Percentiles rank a stretch among this genome's conserved stretches.
phyloP scores from a whole-genome alignment of 225 moss, liverwort and hornwort genomes.

The Physcomitrellopsis africana region DNA sequence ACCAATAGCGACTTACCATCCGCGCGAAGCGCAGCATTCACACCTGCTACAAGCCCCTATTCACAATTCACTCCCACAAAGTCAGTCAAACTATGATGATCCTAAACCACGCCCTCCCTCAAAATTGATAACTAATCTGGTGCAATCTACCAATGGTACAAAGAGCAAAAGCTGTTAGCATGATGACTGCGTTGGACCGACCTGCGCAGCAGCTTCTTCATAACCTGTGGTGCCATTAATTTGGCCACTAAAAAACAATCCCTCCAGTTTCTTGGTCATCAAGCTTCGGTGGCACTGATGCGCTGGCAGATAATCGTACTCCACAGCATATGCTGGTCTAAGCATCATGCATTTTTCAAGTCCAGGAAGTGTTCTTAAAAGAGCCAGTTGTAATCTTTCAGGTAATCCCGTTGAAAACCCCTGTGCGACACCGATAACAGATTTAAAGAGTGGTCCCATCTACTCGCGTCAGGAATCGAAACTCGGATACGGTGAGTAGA shows the following conservation, averaged over 20 bases:
- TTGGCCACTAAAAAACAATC: conserved; percentile 92
- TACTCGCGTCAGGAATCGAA: no score
- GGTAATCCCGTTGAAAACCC: conserved; percentile 92
- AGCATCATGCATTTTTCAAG: conserved; percentile 88
- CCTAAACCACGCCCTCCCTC: conserved; percentile 6
- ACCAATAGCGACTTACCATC: conserved; percentile 66
- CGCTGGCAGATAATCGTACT: conserved; percentile 92
- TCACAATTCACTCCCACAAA: conserved; percentile 14
- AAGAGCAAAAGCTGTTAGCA: neutral
- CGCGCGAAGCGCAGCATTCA: conserved; percentile 74
- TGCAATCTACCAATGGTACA: neutral
- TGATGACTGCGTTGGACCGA: conserved; percentile 24
- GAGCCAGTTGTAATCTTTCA: conserved; percentile 77
- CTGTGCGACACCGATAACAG: conserved; percentile 40
- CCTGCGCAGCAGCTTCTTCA: conserved; percentile 97
- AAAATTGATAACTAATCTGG: neutral
- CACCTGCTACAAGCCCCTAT: conserved; percentile 83
- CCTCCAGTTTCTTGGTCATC: conserved; percentile 91
- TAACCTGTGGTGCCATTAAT: conserved; percentile 94
- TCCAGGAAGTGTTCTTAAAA: conserved; percentile 86
- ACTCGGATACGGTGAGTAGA: no score
- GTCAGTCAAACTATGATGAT: neutral
- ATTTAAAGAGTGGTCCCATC: neutral
- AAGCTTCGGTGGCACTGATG: conserved; percentile 86
- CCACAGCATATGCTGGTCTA: conserved; percentile 93